Percentiles rank a stretch among this genome's conserved stretches.
Evolutionary conservation across 2,329 filamentous ascomycete species (phyloP).

Genomic region (Lasiodiplodia theobromae): DNA sequence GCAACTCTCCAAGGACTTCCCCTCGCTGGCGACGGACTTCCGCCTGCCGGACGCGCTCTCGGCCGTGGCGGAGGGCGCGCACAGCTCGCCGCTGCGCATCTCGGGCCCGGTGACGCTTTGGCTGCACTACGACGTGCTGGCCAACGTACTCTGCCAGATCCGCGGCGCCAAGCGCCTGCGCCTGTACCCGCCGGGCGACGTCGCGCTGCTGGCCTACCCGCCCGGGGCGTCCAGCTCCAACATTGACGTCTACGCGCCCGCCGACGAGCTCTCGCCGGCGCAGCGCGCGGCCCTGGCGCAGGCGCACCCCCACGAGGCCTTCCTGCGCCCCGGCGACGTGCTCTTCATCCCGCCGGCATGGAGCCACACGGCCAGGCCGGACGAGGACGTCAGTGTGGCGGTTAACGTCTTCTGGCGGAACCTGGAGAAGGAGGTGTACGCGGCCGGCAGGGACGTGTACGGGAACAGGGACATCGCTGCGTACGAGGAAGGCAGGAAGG

Average conservation of each 20-base stretch:
- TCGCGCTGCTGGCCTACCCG: conserved; percentile 72
- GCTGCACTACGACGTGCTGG: conserved; percentile 92
- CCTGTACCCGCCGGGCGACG: conserved; percentile 80
- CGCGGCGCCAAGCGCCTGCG: conserved; percentile 74
- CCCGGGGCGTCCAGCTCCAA: conserved; percentile 83
- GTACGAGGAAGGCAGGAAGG: conserved; percentile 80
- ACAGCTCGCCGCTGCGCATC: conserved; percentile 81
- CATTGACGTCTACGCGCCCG: conserved; percentile 69
- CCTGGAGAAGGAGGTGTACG: conserved; percentile 68
- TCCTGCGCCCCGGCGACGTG: conserved; percentile 74
- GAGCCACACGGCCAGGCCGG: conserved; percentile 74
- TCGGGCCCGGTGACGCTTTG: conserved; percentile 85
- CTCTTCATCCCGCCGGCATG: conserved; percentile 84
- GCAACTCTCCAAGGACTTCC: conserved; percentile 75
- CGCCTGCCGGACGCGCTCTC: conserved; percentile 67
- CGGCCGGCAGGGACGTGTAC: conserved; percentile 81
- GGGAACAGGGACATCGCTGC: conserved; percentile 85
- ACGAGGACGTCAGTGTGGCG: conserved; percentile 68
- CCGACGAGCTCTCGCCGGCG: conserved; percentile 34
- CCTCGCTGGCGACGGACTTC: conserved; percentile 73
- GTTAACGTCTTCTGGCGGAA: conserved; percentile 91
- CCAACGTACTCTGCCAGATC: conserved; percentile 85
- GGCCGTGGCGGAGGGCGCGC: conserved; percentile 63
- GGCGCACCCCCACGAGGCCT: conserved; percentile 70
- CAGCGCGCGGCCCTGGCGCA: not conserved